These are phyloP conservation scores for Alnus glutinosa DNA, from an alignment of 306 rosid species.

Conservation along the genomic window DNA sequence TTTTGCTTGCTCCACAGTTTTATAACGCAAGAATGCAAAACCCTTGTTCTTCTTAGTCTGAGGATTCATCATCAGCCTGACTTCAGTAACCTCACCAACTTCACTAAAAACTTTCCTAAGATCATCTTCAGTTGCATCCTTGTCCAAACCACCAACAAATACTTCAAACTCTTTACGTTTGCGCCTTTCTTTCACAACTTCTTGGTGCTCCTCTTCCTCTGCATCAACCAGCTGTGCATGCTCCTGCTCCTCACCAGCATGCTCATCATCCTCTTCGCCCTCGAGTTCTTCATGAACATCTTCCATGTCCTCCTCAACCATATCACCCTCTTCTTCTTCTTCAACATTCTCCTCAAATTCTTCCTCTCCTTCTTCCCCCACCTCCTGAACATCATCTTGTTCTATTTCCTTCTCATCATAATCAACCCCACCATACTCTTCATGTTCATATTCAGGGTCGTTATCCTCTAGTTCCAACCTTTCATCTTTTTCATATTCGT, in stretches of 20 bases:
- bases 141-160: conserved; percentile 97
- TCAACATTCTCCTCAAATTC: conserved; percentile 68
- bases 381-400: conserved; percentile 69
- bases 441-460: conserved; percentile 91
- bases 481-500: conserved; percentile 83
- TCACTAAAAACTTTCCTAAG: conserved; percentile 69
- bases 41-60: conserved; percentile 96
- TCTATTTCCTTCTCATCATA: conserved; percentile 93
- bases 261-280: conserved; percentile 75
- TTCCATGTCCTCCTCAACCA: conserved; percentile 74
- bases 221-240: conserved; percentile 62
- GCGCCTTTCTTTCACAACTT: conserved; percentile 85
- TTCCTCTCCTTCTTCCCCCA: conserved; percentile 73
- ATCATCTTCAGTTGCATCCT: conserved; percentile 89
- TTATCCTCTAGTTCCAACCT: conserved; percentile 92
- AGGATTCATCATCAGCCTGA: conserved; percentile 94
- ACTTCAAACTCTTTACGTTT: conserved; percentile 95
- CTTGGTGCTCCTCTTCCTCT: conserved; percentile 84
- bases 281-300: conserved; percentile 78
- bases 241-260: conserved; percentile 56
- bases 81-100: conserved; percentile 88
- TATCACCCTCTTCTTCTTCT: conserved; percentile 78
- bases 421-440: conserved; percentile 86
- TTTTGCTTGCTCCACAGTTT: conserved; percentile 85
- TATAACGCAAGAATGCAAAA: conserved; percentile 94